Evolutionary conservation across 2,329 filamentous ascomycete genomes (phyloP).

Genomic region (Claviceps sp.): DNA sequence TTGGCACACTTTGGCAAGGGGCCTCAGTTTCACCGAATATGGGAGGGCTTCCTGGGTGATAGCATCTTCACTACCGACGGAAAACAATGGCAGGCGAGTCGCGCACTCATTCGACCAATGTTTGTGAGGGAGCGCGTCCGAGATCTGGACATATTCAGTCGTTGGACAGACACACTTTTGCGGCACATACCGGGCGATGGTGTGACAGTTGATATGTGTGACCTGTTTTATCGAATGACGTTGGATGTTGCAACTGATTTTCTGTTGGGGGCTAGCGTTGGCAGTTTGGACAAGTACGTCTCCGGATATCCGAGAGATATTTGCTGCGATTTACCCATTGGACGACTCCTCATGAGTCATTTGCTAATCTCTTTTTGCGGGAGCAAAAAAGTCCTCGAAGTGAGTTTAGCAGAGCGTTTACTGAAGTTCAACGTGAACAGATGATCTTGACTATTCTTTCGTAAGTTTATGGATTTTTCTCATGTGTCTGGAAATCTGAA

Average conservation of each 20-base stretch:
- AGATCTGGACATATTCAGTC: conserved; percentile 67
- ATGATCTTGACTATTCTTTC: conserved; percentile 11
- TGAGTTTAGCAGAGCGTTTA: conserved; percentile 70
- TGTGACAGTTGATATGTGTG: conserved; percentile 1
- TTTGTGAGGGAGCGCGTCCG: conserved; percentile 76
- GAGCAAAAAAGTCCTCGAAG: conserved; percentile 28
- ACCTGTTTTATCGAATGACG: conserved; percentile 1
- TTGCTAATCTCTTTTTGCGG: neutral
- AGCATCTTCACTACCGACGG: conserved; percentile 72
- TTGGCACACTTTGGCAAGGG: conserved; percentile 78
- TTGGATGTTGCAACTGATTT: neutral
- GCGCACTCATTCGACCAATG: conserved; percentile 70
- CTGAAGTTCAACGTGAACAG: conserved; percentile 63
- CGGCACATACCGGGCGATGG: neutral
- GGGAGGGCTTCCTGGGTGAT: conserved; percentile 61
- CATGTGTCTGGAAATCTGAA: neutral
- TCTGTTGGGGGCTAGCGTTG: neutral
- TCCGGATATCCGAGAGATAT: no score
- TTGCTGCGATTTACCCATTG: neutral
- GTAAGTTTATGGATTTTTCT: conserved; percentile 3
- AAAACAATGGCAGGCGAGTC: conserved; percentile 60
- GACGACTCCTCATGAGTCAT: neutral
- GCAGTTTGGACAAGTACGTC: conserved; percentile 20
- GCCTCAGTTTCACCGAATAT: conserved; percentile 57
- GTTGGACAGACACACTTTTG: conserved; percentile 7